Conservation (phyloP, 148 eudicot species). For the Spergularia marina region DNA sequence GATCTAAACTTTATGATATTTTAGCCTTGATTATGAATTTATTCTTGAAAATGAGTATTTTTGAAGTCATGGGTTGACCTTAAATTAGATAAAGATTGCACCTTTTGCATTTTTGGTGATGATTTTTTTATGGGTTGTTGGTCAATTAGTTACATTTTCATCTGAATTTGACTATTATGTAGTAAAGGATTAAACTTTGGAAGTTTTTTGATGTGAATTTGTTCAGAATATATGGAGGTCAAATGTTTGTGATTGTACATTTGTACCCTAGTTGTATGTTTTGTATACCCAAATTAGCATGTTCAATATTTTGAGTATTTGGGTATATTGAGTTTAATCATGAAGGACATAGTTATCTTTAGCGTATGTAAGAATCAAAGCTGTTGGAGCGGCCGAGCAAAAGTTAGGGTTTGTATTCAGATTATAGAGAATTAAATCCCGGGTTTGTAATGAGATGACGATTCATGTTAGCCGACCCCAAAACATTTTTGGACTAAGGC, state of each 20-base stretch:
- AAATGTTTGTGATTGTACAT: not conserved
- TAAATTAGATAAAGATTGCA: constrained; percentile 6
- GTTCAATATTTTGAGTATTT: constrained; percentile 8
- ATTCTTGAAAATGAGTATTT: constrained; percentile 12
- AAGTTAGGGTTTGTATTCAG: not conserved
- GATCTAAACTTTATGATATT: constrained; percentile 21
- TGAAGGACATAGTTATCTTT: not conserved
- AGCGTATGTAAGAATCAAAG: not conserved
- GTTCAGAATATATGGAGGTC: constrained; percentile 2
- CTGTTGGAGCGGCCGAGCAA: not conserved
- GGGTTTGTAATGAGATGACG: not conserved
- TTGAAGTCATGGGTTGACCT: constrained; percentile 29
- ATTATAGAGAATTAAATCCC: no score
- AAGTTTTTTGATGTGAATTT: constrained; percentile 5
- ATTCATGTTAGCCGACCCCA: not conserved
- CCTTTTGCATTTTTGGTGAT: not conserved
- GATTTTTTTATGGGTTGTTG: not conserved
- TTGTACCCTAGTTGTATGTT: not conserved
- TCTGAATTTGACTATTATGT: constrained; percentile 6
- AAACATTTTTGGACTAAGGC: no score
- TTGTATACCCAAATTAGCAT: not conserved
- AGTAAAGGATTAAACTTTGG: constrained; percentile 3
- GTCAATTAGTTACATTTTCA: constrained; percentile 10
- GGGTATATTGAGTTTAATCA: not conserved
- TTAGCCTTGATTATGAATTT: not conserved